Base-by-base conservation (phyloP, 2,329 filamentous ascomycete species). In the Talaromyces sp. region DNA sequence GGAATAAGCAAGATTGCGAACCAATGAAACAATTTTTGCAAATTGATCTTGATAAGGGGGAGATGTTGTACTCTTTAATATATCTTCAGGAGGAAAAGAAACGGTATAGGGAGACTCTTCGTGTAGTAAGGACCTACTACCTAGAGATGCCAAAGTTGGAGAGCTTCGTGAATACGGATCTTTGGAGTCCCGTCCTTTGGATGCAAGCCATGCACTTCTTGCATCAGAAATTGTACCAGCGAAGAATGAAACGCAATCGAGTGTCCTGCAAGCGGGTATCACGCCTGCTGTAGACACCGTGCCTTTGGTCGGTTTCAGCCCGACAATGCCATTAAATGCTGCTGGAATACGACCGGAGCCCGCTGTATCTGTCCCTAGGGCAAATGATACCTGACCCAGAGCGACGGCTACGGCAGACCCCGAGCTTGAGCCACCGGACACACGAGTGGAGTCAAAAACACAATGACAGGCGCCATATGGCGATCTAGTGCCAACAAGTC, bases 241-340 rank as follows among this genome's bases (percentile, higher is more conserved):
- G 59, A 85, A 77, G 33, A 86, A 79, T 0, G 84, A 82, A 18
- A 86, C 80, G 63, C 83, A 86, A 69, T 87, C 85, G 0, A 87
- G 75, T 0, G 81, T 83, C 23, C 81, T 75, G 64, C 85, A 87
- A 1, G 85, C 85, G 14, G 69, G 68, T 31, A 69, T 64, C 12
- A 71, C 61, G 7, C 69, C 69, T 16, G 64, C 53, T 47, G 68
- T 64, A 50, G 66, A 68, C 31, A 72, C 57, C 40, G 69, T 63
- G 1, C 69, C 69, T 27, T 65, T 65, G 5, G 69, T 70, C 2
- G 69, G 69, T 50, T 70, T 71, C 23, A 66, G 62, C 3, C 69
- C 69, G 16, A 71, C 67, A n/a, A 71, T 55, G 27, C 65, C 64
- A 57, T 70, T 70, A 50, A 68, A 69, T 16, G 65, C 69, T 5